phyloP scores from a whole-genome alignment of 148 eudicot species.

The Gaultheria prostrata region DNA sequence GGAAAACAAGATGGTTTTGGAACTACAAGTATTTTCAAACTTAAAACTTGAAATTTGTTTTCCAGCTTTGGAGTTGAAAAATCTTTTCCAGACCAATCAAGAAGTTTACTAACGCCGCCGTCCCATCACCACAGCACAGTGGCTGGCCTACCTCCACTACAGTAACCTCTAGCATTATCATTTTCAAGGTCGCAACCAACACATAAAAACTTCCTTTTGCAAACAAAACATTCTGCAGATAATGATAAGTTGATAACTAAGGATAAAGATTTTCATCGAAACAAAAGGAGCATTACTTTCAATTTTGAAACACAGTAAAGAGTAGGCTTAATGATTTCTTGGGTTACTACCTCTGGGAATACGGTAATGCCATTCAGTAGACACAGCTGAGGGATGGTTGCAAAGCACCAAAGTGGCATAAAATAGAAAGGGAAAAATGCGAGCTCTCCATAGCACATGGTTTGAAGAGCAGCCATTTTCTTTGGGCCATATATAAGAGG shows the following conservation, averaged over 20 bases:
- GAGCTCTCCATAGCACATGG: constrained; percentile 32
- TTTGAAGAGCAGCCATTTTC: constrained; percentile 31
- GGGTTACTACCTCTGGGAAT: constrained; percentile 45
- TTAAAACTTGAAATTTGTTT: not conserved
- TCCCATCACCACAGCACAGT: not conserved
- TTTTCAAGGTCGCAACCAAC: not conserved
- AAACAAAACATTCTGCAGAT: not conserved
- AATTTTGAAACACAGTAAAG: not conserved
- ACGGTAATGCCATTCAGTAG: constrained; percentile 48
- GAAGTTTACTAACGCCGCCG: not conserved
- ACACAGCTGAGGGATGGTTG: constrained; percentile 53
- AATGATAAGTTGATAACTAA: not conserved
- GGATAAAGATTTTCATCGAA: not conserved
- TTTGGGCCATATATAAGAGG: constrained; percentile 40
- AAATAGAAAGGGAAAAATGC: constrained; percentile 31
- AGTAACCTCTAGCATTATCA: not conserved
- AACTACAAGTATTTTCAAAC: not conserved
- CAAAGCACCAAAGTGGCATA: constrained; percentile 28
- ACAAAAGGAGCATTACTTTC: not conserved
- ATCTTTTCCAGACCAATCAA: not conserved
- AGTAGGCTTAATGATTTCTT: not conserved
- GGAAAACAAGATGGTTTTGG: not conserved
- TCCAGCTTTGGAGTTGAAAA: not conserved
- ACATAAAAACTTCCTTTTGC: not conserved
- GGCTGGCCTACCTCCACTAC: not conserved